phyloP scores from a whole-genome alignment of 768 basidiomycete genomes.

The Collybia sp. region DNA sequence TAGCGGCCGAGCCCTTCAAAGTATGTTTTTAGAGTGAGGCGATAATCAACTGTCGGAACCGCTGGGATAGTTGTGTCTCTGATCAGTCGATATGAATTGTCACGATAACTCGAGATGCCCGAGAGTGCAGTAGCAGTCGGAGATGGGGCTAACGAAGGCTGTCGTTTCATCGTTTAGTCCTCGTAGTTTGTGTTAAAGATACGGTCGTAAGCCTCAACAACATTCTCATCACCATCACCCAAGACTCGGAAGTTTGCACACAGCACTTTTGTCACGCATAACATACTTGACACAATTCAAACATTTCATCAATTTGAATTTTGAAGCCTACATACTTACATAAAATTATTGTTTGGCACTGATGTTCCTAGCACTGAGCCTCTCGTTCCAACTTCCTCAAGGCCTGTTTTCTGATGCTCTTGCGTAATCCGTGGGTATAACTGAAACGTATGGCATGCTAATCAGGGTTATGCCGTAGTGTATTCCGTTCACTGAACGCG shows the following conservation, averaged over 20 bases:
- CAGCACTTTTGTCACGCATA: conserved; percentile 36
- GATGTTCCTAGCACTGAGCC: conserved; percentile 32
- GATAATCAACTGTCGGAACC: conserved; percentile 56
- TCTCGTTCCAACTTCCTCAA: conserved; percentile 58
- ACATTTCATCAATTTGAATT: conserved; percentile 1
- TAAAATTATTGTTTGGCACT: no score
- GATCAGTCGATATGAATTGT: conserved; percentile 69
- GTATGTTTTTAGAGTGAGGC: conserved; percentile 59
- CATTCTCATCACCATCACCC: conserved; percentile 15
- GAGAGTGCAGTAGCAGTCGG: conserved; percentile 86
- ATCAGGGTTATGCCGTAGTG: conserved; percentile 63
- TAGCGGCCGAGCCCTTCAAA: conserved; percentile 71
- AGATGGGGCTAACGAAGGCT: conserved; percentile 57
- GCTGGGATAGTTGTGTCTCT: conserved; percentile 49
- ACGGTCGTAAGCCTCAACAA: conserved; percentile 10
- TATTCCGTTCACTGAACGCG: conserved; percentile 56
- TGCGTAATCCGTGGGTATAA: conserved; percentile 67
- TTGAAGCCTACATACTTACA: no score
- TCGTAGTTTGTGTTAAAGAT: neutral
- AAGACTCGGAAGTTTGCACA: conserved; percentile 17
- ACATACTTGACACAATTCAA: conserved; percentile 25
- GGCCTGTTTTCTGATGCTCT: conserved; percentile 66
- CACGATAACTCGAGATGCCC: conserved; percentile 84
- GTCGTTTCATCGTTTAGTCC: conserved; percentile 48
- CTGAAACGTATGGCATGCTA: conserved; percentile 43